phyloP scores from a whole-genome alignment of 305 asterid species.

The Nicotiana rustica region DNA sequence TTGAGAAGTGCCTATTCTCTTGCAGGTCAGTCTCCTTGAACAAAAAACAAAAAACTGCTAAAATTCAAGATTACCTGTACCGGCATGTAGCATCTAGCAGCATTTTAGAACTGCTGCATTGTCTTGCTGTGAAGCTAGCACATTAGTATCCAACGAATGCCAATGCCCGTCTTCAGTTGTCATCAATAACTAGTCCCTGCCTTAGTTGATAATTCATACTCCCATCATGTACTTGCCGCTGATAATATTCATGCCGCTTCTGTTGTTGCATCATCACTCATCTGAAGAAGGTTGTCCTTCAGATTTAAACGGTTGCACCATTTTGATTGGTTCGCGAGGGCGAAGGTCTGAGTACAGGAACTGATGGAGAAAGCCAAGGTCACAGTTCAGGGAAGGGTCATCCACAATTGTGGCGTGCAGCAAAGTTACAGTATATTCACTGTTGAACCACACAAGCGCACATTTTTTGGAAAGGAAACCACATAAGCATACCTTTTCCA shows the following conservation, averaged over 20 bases:
- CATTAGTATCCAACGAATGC: constrained; percentile 84
- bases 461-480: constrained; percentile 31
- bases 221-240: constrained; percentile 82
- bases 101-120: constrained; percentile 65
- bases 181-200: constrained; percentile 74
- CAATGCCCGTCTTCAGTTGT: constrained; percentile 81
- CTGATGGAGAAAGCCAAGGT: constrained; percentile 91
- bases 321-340: constrained; percentile 88
- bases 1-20: neutral
- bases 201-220: constrained; percentile 71
- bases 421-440: constrained; percentile 76
- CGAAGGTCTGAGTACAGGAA: constrained; percentile 81
- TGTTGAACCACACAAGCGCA: constrained; percentile 82
- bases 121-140: constrained; percentile 75
- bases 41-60: constrained; percentile 75
- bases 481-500: constrained; percentile 81
- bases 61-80: constrained; percentile 84
- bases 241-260: constrained; percentile 86
- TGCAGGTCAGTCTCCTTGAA: constrained; percentile 67
- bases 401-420: constrained; percentile 84
- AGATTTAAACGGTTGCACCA: constrained; percentile 87
- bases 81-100: constrained; percentile 95
- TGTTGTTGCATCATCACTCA: constrained; percentile 87
- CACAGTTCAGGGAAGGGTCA: constrained; percentile 86
- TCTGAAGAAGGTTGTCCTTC: constrained; percentile 75